Evolutionary conservation across 257 asterid genomes (phyloP).

Genomic region (Jacaranda mimosifolia): DNA sequence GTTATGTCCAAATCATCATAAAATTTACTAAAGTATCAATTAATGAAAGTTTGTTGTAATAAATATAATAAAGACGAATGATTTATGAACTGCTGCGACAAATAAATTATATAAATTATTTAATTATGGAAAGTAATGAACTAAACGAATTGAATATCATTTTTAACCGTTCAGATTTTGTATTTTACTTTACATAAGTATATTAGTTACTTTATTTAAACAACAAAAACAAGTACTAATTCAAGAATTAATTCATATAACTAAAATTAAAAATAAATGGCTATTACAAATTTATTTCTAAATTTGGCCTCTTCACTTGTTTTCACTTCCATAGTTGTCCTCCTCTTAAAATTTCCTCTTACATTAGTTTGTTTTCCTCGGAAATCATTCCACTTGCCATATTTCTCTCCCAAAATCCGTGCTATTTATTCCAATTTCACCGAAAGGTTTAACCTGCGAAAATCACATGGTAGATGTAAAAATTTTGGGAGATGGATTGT

Average conservation of each 20-base stretch:
- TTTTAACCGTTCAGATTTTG: too few species aligned
- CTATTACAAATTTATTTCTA: constrained; percentile 10
- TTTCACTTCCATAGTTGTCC: not conserved
- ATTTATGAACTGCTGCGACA: too few species aligned
- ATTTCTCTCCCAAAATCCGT: constrained; percentile 24
- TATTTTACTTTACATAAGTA: too few species aligned
- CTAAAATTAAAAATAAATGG: not conserved
- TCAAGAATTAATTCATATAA: not conserved
- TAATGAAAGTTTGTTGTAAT: too few species aligned
- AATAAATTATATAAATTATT: too few species aligned
- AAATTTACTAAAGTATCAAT: too few species aligned
- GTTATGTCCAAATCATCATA: too few species aligned
- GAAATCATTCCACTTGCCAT: constrained; percentile 33
- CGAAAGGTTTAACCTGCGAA: not conserved
- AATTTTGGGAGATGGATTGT: constrained; percentile 37
- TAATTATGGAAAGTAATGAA: too few species aligned
- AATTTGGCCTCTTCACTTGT: constrained; percentile 13
- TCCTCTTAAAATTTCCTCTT: not conserved
- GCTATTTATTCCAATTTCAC: constrained; percentile 19
- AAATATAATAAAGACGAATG: too few species aligned
- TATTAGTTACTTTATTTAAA: too few species aligned
- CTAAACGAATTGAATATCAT: too few species aligned
- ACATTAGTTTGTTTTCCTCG: constrained; percentile 18
- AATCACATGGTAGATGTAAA: constrained; percentile 8
- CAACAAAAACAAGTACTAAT: not conserved